Percentiles rank a stretch among this genome's conserved stretches.
phyloP scores from a whole-genome alignment of 75 land plant genomes.

The Larix kaempferi region DNA sequence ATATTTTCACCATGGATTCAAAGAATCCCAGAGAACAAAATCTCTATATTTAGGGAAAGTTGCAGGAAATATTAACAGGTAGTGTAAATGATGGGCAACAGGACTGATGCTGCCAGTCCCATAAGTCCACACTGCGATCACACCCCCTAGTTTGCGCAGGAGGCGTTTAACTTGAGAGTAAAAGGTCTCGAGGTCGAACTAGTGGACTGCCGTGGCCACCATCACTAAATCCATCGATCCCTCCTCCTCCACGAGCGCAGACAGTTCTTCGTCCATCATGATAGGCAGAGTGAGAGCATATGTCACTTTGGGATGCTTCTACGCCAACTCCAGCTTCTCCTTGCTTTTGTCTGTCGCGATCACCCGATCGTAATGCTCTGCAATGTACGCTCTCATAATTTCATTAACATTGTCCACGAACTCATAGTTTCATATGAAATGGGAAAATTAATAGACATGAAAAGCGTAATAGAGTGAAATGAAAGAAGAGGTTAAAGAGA shows the following conservation, averaged over 20 bases:
- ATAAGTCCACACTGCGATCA: constrained; percentile 59
- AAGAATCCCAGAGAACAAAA: too few species aligned
- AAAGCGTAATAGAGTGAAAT: not conserved
- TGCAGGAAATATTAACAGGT: too few species aligned
- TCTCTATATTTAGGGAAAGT: too few species aligned
- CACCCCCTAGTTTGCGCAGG: constrained; percentile 46
- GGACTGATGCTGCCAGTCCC: not conserved
- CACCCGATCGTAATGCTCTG: constrained; percentile 28
- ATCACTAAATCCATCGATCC: constrained; percentile 43
- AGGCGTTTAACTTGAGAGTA: constrained; percentile 34
- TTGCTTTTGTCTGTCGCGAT: constrained; percentile 53
- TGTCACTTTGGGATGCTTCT: constrained; percentile 25
- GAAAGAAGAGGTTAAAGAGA: not conserved
- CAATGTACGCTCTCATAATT: constrained; percentile 17
- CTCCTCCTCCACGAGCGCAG: constrained; percentile 21
- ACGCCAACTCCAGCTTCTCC: constrained; percentile 29
- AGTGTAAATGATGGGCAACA: too few species aligned
- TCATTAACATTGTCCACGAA: too few species aligned
- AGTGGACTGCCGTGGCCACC: constrained; percentile 52
- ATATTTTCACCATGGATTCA: too few species aligned
- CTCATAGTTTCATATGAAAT: constrained; percentile 19
- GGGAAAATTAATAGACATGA: too few species aligned
- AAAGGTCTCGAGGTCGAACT: constrained; percentile 54
- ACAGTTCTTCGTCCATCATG: constrained; percentile 18
- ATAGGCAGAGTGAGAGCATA: constrained; percentile 28